Evolutionary conservation across 352 stramenopile species (phyloP), one percentile per base, ranked within the genome.

Genomic region (Thalassiosira livingstoniorum): DNA sequence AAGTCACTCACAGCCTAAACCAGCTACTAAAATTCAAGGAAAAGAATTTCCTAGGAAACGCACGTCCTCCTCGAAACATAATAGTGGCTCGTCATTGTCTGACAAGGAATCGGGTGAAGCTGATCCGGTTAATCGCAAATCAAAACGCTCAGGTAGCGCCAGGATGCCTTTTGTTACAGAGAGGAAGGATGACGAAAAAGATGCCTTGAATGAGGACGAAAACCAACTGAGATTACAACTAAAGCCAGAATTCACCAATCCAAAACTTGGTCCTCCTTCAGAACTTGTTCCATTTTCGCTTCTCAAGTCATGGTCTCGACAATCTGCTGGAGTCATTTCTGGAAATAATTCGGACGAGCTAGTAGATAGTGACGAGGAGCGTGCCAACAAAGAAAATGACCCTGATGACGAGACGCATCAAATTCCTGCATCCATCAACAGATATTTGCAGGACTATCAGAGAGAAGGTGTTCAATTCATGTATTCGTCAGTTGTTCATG

Each of bases 361-460:
- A 21, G 29, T 43, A 23, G 53, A 31, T 29, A 23, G 60, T n/a
- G 54, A 75, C 21, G 34, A 76, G 11, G 45, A 73, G 32, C 62
- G 78, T 29, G 31, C 29, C 15, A 53, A 45, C 5, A 65, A 78
- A 35, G 43, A 71, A 73, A 60, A 77, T 21, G 23, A 61, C 29
- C 34, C 35, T 58, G 60, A 79, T 43, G 45, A 75, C 67, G 43
- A 67, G 2, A 34, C 42, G 7, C 53, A 89, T 70, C 23, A 83
- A 64, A 86, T 96, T 23, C 92, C 93, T 25, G 91, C 89, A 37
- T 89, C 90, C 18, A 92, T 95, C 21, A 92, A 91, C 80, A 76
- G 90, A 35, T 96, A 95, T 75, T 71, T 96, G 34, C 55, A 83
- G 53, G 66, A 64, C 15, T 96, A 93, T 84, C 93, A 96, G 72